These are phyloP conservation scores for Xylaria polymorpha DNA, from an alignment of 2,329 filamentous ascomycete species.

Conservation along the genomic window DNA sequence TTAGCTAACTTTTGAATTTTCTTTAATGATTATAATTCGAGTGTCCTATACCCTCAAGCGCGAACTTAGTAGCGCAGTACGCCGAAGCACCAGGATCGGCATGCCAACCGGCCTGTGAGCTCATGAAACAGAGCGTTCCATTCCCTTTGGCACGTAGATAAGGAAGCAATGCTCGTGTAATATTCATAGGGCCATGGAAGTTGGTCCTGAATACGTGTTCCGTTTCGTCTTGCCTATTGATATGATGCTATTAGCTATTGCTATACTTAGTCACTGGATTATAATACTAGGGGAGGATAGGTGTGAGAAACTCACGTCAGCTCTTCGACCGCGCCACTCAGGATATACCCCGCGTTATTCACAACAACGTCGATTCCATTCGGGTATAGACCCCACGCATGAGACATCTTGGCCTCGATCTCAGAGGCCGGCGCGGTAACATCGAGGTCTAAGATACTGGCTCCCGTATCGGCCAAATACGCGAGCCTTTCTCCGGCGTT, in stretches of 20 bases:
- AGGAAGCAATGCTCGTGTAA: constrained; percentile 52
- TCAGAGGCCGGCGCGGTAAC: constrained; percentile 41
- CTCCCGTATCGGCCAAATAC: constrained; percentile 52
- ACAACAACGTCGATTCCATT: constrained; percentile 54
- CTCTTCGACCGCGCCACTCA: constrained; percentile 49
- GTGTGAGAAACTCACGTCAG: constrained; percentile 36
- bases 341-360: constrained; percentile 54
- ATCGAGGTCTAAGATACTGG: constrained; percentile 49
- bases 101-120: constrained; percentile 53
- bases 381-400: constrained; percentile 40
- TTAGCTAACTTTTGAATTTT: neutral
- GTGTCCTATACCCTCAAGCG: constrained; percentile 41
- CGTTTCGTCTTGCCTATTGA: constrained; percentile 44
- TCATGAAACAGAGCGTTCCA: constrained; percentile 52
- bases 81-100: constrained; percentile 47
- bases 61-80: constrained; percentile 44
- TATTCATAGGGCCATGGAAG: constrained; percentile 53
- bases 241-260: neutral
- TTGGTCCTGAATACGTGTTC: constrained; percentile 51
- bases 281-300: neutral
- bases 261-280: neutral
- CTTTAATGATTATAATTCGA: neutral
- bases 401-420: constrained; percentile 42
- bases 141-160: constrained; percentile 46
- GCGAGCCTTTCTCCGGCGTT: constrained; percentile 49